A percentile compares a stretch with the other conserved stretches of the same genome.
phyloP scores from a whole-genome alignment of 176 grass and related monocot species.

The Guadua angustifolia region DNA sequence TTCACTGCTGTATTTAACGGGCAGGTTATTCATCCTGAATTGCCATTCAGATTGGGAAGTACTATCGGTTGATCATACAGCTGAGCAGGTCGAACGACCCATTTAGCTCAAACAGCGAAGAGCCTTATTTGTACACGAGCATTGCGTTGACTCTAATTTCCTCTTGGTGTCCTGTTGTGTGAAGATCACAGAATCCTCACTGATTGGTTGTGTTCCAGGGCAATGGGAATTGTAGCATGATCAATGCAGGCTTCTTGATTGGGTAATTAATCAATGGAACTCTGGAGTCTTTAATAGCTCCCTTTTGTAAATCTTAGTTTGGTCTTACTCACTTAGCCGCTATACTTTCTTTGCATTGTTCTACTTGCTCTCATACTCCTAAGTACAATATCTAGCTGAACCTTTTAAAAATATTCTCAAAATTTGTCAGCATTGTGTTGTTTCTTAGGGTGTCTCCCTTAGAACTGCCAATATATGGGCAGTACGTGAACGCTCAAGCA shows the following conservation, averaged over 20 bases:
- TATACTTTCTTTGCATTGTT: neutral
- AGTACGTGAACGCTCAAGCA: neutral
- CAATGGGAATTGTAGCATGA: neutral
- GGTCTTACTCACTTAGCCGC: neutral
- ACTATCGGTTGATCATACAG: constrained; percentile 20
- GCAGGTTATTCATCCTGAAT: constrained; percentile 37
- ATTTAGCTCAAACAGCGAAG: constrained; percentile 29
- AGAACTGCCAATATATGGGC: neutral
- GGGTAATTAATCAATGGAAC: constrained; percentile 29
- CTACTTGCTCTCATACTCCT: neutral
- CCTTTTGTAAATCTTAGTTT: constrained; percentile 6
- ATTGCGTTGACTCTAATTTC: neutral
- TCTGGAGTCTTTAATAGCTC: neutral
- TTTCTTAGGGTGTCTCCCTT: neutral
- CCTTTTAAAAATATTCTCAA: constrained; percentile 7
- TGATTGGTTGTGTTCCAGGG: constrained; percentile 3
- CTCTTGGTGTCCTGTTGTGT: neutral
- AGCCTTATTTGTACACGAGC: neutral
- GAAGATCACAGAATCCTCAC: neutral
- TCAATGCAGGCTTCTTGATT: constrained; percentile 26
- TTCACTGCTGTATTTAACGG: constrained; percentile 26
- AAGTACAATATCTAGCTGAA: neutral
- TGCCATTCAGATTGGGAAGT: neutral
- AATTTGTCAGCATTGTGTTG: constrained; percentile 12
- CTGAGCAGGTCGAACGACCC: constrained; percentile 8